These are phyloP conservation scores for Melanogaster broomeanus DNA, from an alignment of 768 basidiomycete genomes.

Conservation along the genomic window DNA sequence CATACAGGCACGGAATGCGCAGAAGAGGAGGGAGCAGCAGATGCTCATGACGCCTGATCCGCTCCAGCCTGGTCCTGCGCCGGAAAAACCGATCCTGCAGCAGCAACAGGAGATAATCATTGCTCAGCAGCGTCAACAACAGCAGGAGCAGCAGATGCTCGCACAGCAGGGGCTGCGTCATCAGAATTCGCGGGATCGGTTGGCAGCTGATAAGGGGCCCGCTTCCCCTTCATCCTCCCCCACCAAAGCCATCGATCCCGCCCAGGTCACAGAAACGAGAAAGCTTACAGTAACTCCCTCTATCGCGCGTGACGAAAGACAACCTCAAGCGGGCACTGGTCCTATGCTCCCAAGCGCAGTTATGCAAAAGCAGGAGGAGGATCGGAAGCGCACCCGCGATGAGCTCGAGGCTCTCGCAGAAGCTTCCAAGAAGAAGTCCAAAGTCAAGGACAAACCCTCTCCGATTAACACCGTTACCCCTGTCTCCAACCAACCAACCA, in stretches of 20 bases:
- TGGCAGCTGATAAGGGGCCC: constrained; percentile 33
- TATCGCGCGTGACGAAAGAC: constrained; percentile 59
- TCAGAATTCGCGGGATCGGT: constrained; percentile 50
- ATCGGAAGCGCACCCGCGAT: constrained; percentile 53
- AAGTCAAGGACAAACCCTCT: constrained; percentile 46
- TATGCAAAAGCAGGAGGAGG: constrained; percentile 51
- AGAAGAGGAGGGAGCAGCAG: constrained; percentile 25
- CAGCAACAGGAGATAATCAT: constrained; percentile 29
- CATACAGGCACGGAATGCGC: constrained; percentile 38
- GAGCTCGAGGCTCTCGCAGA: constrained; percentile 48
- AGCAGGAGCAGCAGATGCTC: constrained; percentile 32
- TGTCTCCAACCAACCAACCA: constrained; percentile 23
- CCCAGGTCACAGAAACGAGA: constrained; percentile 70
- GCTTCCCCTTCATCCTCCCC: constrained; percentile 30
- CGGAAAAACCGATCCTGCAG: constrained; percentile 25
- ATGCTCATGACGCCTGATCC: constrained; percentile 32
- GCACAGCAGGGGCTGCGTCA: constrained; percentile 39
- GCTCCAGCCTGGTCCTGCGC: constrained; percentile 36
- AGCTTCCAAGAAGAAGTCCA: constrained; percentile 50
- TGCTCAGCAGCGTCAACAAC: constrained; percentile 36
- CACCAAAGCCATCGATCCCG: constrained; percentile 56
- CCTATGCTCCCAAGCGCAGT: constrained; percentile 40
- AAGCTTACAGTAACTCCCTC: constrained; percentile 79
- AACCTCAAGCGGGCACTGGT: constrained; percentile 11
- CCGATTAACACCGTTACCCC: constrained; percentile 29